phyloP scores from a whole-genome alignment of 2,329 filamentous ascomycete genomes.

The Fusarium nodosum region DNA sequence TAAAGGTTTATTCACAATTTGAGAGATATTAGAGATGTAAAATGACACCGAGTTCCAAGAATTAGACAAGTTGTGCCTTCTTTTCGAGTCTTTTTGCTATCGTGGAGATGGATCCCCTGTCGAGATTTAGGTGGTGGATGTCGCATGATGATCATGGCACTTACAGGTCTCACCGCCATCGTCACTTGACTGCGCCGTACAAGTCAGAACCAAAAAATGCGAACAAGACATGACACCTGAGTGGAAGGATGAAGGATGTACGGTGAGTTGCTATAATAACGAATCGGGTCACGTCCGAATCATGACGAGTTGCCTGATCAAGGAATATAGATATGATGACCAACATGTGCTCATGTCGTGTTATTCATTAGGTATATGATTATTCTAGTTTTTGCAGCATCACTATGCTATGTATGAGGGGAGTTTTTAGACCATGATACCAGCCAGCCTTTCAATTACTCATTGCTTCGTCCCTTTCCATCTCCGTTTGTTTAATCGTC shows the following conservation, averaged over 20 bases:
- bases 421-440: neutral
- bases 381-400: slow-evolving; percentile 5
- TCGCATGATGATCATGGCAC: slow-evolving; percentile 45
- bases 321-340: slow-evolving; percentile 3
- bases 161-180: slow-evolving; percentile 37
- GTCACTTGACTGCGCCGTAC: slow-evolving; percentile 32
- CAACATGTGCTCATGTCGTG: neutral
- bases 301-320: slow-evolving; percentile 9
- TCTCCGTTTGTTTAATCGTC: neutral
- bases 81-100: slow-evolving; percentile 14
- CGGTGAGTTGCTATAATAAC: neutral
- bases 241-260: slow-evolving; percentile 4
- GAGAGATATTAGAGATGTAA: neutral
- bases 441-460: neutral
- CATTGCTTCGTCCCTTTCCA: too few relatives aligned
- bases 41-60: slow-evolving; percentile 18
- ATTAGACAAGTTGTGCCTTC: slow-evolving; percentile 22
- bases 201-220: slow-evolving; percentile 4
- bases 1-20: slow-evolving; percentile 9
- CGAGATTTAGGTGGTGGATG: slow-evolving; percentile 27
- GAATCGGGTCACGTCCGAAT: slow-evolving; percentile 17
- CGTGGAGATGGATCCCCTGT: slow-evolving; percentile 39
- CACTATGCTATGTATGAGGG: neutral
- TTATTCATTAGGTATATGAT: slow-evolving; percentile 6
- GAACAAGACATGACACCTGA: slow-evolving; percentile 2